Percentiles rank a stretch among this genome's conserved stretches.
Evolutionary conservation across 2,329 filamentous ascomycete genomes (phyloP).

Genomic region (Myriosclerotinia duriaeana): DNA sequence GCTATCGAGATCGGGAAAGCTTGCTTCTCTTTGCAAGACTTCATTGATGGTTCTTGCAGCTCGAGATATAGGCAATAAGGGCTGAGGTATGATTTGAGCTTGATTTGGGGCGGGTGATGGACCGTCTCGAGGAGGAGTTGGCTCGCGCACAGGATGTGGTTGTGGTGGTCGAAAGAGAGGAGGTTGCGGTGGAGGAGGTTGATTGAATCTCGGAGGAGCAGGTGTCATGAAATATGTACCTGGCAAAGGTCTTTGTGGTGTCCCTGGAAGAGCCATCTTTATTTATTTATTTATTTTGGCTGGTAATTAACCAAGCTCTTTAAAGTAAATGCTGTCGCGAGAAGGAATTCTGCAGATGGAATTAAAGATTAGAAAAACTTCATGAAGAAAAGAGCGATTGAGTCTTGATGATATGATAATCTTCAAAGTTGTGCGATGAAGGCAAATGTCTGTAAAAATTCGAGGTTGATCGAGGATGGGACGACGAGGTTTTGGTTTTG

Average conservation of each 20-base stretch:
- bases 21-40: constrained; percentile 71
- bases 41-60: constrained; percentile 82
- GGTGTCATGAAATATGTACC: constrained; percentile 77
- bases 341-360: constrained; percentile 25
- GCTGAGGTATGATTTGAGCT: constrained; percentile 37
- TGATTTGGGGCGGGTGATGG: constrained; percentile 22
- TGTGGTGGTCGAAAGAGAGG: constrained; percentile 45
- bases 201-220: constrained; percentile 53
- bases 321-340: constrained; percentile 23
- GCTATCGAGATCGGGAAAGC: constrained; percentile 84
- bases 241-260: constrained; percentile 70
- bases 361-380: constrained; percentile 30
- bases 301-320: not conserved
- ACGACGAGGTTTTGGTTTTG: constrained; percentile 14
- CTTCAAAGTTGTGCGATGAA: constrained; percentile 18
- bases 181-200: constrained; percentile 49
- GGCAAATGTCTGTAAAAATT: constrained; percentile 16
- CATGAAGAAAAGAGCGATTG: constrained; percentile 30
- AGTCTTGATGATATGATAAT: constrained; percentile 10
- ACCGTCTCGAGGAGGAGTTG: constrained; percentile 31
- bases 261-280: constrained; percentile 42
- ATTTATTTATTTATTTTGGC: not conserved
- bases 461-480: constrained; percentile 19
- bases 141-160: constrained; percentile 22
- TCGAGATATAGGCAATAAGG: constrained; percentile 70